Percentiles rank a stretch among this genome's conserved stretches.
phyloP scores from a whole-genome alignment of 805 yeast species.

The Tetrapisispora fleetii region DNA sequence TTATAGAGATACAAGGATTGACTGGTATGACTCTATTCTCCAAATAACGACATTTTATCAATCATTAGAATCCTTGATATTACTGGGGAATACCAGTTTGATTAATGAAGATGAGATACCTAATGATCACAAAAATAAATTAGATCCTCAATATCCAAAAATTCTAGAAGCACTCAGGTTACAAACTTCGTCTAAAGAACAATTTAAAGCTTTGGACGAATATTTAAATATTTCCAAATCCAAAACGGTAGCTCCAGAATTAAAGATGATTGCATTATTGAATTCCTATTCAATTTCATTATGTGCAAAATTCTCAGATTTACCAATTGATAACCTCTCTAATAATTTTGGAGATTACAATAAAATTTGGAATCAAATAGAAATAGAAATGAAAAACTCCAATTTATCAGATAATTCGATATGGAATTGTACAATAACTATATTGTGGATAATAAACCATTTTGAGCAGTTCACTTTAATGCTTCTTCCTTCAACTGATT shows the following conservation, averaged over 20 bases:
- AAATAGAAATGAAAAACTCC: slow-evolving; percentile 4
- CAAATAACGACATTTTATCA: slow-evolving; percentile 16
- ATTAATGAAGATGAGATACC: background rate
- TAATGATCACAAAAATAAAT: background rate
- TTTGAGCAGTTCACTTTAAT: slow-evolving; percentile 25
- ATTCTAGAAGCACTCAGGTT: background rate
- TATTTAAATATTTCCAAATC: background rate
- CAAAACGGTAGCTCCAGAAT: slow-evolving; percentile 6
- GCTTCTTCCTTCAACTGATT: slow-evolving; percentile 22
- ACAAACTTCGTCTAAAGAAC: background rate
- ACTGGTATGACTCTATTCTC: slow-evolving; percentile 13
- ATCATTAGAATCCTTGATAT: slow-evolving; percentile 15
- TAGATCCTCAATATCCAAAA: background rate
- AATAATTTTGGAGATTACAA: background rate
- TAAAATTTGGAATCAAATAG: slow-evolving; percentile 14
- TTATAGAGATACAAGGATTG: slow-evolving; percentile 5
- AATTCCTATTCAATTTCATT: slow-evolving; percentile 14
- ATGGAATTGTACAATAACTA: slow-evolving; percentile 22
- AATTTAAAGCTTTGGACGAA: background rate
- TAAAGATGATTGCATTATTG: slow-evolving; percentile 16
- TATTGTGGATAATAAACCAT: slow-evolving; percentile 25
- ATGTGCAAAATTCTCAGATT: background rate
- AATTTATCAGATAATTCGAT: slow-evolving; percentile 14
- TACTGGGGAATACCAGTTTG: background rate
- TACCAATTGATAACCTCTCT: no score